These are phyloP conservation scores for Xylariaceae sp. DNA, from an alignment of 2,329 filamentous ascomycete species.

Conservation along the genomic window DNA sequence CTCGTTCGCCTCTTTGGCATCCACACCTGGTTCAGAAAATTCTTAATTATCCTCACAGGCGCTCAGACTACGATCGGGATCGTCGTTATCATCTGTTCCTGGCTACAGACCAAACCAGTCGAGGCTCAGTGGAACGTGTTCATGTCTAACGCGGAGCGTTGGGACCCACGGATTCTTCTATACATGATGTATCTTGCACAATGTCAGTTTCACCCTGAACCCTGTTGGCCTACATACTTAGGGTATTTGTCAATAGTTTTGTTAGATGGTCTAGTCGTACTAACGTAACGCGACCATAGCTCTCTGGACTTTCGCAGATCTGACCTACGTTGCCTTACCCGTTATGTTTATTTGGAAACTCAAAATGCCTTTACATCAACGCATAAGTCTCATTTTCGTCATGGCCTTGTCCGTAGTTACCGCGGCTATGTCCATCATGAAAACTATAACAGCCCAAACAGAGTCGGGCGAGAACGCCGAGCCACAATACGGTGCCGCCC, in stretches of 20 bases:
- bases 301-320: slow-evolving; percentile 7
- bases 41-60: neutral
- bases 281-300: slow-evolving; percentile 2
- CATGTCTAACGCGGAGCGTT: neutral
- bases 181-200: neutral
- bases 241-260: neutral
- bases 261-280: neutral
- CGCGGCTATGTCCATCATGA: slow-evolving; percentile 4
- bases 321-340: slow-evolving; percentile 21
- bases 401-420: slow-evolving; percentile 16
- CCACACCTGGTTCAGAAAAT: neutral
- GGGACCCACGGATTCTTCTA: neutral
- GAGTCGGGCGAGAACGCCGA: neutral
- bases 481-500: neutral
- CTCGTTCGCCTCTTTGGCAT: slow-evolving; percentile 2
- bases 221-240: no score
- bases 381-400: slow-evolving; percentile 9
- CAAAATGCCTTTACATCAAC: slow-evolving; percentile 14
- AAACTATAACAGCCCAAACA: no score
- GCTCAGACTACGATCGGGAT: neutral
- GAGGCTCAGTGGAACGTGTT: neutral
- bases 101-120: neutral
- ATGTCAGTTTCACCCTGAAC: neutral
- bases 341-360: slow-evolving; percentile 23
- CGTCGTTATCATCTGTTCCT: neutral